Evolutionary conservation across 2,329 filamentous ascomycete species (phyloP), one percentile per base, ranked within the genome.

Genomic region (Hymenoscyphus repandus): DNA sequence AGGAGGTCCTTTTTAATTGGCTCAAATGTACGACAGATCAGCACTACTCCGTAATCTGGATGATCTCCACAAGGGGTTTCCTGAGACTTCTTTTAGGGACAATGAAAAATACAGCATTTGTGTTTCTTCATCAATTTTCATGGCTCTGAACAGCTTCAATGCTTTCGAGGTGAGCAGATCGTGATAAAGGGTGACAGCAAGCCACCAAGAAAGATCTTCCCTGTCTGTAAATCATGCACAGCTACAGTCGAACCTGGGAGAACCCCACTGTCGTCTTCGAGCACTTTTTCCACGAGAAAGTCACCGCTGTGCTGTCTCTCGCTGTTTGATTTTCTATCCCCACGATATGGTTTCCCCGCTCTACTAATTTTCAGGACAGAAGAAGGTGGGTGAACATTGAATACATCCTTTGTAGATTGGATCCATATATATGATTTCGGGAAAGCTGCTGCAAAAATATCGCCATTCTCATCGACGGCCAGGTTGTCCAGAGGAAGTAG

Each of bases 401-500:
- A 52, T n/a, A 61, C 62, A 30, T 63, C 55, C 20, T 61, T 56
- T 6, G 58, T 60, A 12, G 49, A 51, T 27, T 58, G 44, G 7
- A 58, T 3, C 17, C 63, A 55, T 18, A 57, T 55, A 5, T 61
- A 38, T 1, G 49, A 5, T 38, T 66, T 59, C 0, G 69, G 67
- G 39, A 71, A 51, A 2, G 57, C 62, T 3, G 67, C 66, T 2
- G 58, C 67, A 49, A 63, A 63, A 33, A 71, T 61, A 32, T 69
- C 63, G 1, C 69, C 68, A 18, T 68, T 61, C 3, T 51, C 53
- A 49, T 71, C 69, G n/a, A 69, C 51, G 1, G 63, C 64, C 7
- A 70, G 47, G 36, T 70, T 70, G 49, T 70, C 69, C 4, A 70
- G 50, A 0, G 66, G 64, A 20, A 64, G 56, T 12, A 61, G 57